Percentiles rank a stretch among this genome's conserved stretches.
phyloP scores from a whole-genome alignment of 352 stramenopile species.

The Globisporangium apiculatum region DNA sequence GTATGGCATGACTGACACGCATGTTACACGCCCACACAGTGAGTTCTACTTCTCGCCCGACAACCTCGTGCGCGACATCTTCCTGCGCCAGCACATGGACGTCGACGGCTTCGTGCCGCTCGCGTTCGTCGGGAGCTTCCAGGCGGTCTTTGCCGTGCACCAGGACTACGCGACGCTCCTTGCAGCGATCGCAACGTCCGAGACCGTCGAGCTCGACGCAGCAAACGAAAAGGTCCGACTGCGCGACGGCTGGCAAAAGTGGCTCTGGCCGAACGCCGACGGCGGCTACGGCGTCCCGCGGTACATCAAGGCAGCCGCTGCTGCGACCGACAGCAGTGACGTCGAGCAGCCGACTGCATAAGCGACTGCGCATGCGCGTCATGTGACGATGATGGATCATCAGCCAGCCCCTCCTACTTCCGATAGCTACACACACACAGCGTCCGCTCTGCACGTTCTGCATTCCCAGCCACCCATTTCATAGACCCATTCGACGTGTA shows the following conservation, averaged over 20 bases:
- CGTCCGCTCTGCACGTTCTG: too few species aligned
- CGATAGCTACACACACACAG: too few species aligned
- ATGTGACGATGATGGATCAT: too few species aligned
- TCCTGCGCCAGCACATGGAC: conserved; percentile 83
- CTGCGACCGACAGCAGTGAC: conserved; percentile 18
- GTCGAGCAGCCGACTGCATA: conserved; percentile 18
- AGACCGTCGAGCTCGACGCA: conserved; percentile 73
- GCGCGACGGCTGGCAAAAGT: conserved; percentile 80
- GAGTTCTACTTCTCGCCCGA: conserved; percentile 85
- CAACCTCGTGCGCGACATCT: conserved; percentile 82
- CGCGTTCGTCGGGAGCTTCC: conserved; percentile 87
- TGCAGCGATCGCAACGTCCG: conserved; percentile 57
- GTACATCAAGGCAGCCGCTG: conserved; percentile 76
- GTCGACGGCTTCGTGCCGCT: conserved; percentile 84
- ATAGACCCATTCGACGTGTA: neutral
- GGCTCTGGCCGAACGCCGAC: conserved; percentile 86
- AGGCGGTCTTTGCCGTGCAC: conserved; percentile 80
- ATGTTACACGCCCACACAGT: conserved; percentile 20
- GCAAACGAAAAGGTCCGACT: conserved; percentile 89
- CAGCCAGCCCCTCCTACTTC: too few species aligned
- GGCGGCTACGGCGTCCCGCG: conserved; percentile 78
- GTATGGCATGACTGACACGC: conserved; percentile 6
- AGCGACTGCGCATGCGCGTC: neutral
- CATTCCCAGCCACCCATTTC: neutral
- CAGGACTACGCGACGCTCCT: conserved; percentile 81